Percentiles rank a stretch among this genome's conserved stretches.
These are phyloP conservation scores for Uronychia binucleata DNA, from an alignment of 73 alveolate genomes.

Conservation along the genomic window DNA sequence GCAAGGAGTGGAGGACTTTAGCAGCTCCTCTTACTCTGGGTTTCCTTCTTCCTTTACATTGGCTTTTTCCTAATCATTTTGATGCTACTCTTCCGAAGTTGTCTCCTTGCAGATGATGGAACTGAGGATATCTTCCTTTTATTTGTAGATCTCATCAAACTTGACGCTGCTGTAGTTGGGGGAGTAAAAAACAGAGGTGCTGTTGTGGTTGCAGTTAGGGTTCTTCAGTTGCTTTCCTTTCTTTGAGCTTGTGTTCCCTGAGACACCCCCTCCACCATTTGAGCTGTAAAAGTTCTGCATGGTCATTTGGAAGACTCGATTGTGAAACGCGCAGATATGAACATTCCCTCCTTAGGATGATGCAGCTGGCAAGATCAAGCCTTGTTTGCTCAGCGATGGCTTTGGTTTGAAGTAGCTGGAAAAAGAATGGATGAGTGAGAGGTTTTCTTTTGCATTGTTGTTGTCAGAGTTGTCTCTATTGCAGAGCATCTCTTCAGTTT, in stretches of 20 bases:
- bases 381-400: too few relatives aligned
- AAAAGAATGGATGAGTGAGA: too few relatives aligned
- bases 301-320: not conserved
- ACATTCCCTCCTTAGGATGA: too few relatives aligned
- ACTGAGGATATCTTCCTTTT: slow-evolving; percentile 62
- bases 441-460: too few relatives aligned
- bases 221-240: slow-evolving; percentile 19
- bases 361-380: too few relatives aligned
- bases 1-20: too few relatives aligned
- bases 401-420: too few relatives aligned
- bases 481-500: too few relatives aligned
- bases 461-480: too few relatives aligned
- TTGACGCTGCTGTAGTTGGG: slow-evolving; percentile 52
- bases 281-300: not conserved
- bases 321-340: not conserved
- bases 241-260: not conserved
- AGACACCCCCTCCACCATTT: not conserved
- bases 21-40: not conserved
- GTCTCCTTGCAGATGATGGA: not conserved
- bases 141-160: slow-evolving; percentile 56
- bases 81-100: not conserved
- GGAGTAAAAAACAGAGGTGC: slow-evolving; percentile 39
- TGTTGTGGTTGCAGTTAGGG: slow-evolving; percentile 66
- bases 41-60: not conserved
- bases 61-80: not conserved